These are phyloP conservation scores for Axilococcus clingmanii DNA, from an alignment of 139 green algal genomes.

Conservation along the genomic window DNA sequence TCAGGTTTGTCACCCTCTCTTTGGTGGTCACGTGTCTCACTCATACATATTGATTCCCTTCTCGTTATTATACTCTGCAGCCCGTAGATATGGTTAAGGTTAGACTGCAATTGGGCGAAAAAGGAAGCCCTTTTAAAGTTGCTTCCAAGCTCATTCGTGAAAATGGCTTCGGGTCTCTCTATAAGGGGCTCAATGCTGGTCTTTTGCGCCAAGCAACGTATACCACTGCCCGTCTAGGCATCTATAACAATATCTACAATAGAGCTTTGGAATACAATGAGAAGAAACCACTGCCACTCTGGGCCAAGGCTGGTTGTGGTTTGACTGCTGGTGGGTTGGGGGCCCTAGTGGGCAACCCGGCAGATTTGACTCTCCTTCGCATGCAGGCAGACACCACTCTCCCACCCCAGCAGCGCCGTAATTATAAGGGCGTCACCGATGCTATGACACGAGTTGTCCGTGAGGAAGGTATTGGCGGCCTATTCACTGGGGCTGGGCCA, in stretches of 20 bases:
- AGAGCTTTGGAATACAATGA: conserved; percentile 45
- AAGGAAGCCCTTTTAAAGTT: conserved; percentile 64
- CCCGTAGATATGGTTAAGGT: conserved; percentile 98
- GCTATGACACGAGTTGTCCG: conserved; percentile 65
- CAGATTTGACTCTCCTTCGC: conserved; percentile 93
- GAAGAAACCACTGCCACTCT: conserved; percentile 68
- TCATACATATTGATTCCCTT: conserved; percentile 66
- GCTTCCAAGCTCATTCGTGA: conserved; percentile 52
- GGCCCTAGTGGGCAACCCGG: conserved; percentile 87
- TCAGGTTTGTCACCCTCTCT: too few relatives aligned
- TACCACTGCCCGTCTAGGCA: conserved; percentile 92
- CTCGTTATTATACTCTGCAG: too few relatives aligned
- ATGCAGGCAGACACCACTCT: conserved; percentile 93
- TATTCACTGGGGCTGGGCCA: conserved; percentile 85
- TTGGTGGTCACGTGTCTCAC: conserved; percentile 34
- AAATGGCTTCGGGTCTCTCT: conserved; percentile 69
- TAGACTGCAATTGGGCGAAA: conserved; percentile 86
- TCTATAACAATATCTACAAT: conserved; percentile 71
- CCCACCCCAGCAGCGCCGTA: conserved; percentile 71
- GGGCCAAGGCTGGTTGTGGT: conserved; percentile 75
- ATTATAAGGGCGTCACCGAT: conserved; percentile 80
- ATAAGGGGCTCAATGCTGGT: conserved; percentile 90
- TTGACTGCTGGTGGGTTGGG: conserved; percentile 88
- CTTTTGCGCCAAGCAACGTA: conserved; percentile 97
- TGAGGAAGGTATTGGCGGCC: conserved; percentile 70